phyloP scores from a whole-genome alignment of 176 grass and related monocot species.

The Zea mays region DNA sequence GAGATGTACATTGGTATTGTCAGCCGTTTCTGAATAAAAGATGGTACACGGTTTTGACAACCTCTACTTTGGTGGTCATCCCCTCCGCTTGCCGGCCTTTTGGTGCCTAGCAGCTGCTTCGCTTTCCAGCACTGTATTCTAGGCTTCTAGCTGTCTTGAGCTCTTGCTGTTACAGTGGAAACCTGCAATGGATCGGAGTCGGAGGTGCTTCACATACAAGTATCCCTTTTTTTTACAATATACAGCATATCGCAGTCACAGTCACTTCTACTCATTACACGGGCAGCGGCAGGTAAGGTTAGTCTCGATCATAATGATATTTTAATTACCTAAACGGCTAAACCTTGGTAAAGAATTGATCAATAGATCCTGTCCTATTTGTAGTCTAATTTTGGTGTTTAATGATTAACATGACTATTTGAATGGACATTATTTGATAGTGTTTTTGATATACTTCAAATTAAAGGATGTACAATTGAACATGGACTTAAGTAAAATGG shows the following conservation, averaged over 20 bases:
- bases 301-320: neutral
- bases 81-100: constrained; percentile 48
- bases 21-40: constrained; percentile 40
- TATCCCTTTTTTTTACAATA: neutral
- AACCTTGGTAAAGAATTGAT: neutral
- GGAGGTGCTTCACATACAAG: constrained; percentile 41
- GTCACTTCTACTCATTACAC: neutral
- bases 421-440: too few species aligned
- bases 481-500: too few species aligned
- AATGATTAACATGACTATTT: too few species aligned
- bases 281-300: constrained; percentile 13
- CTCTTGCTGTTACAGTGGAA: constrained; percentile 1
- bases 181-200: neutral
- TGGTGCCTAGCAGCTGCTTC: constrained; percentile 54
- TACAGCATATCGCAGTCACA: constrained; percentile 26
- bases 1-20: constrained; percentile 34
- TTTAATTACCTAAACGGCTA: neutral
- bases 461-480: too few species aligned
- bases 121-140: constrained; percentile 23
- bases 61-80: constrained; percentile 21
- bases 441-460: too few species aligned
- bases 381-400: too few species aligned
- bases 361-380: neutral
- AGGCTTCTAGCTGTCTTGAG: constrained; percentile 22
- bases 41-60: constrained; percentile 28